Evolutionary conservation across 352 stramenopile species (phyloP).

Genomic region (Vaucheria bursata): DNA sequence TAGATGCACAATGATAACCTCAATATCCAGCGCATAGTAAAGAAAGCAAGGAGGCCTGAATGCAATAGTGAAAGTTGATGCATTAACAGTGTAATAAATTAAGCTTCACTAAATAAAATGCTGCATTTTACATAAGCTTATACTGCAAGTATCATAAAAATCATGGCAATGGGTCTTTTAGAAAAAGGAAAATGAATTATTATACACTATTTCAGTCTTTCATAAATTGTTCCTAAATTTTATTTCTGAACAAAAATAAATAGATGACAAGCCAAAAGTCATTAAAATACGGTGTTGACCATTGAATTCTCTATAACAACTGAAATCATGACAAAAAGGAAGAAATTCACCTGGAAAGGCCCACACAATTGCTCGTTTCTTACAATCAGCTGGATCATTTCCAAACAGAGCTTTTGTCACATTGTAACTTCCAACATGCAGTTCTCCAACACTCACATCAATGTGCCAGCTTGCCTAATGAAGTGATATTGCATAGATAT

Average conservation of each 20-base stretch:
- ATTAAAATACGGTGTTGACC: background rate
- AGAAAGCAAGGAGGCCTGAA: no score
- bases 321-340: background rate
- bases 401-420: constrained; percentile 5
- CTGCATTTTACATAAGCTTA: no score
- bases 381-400: background rate
- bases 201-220: background rate
- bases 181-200: background rate
- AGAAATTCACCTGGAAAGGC: background rate
- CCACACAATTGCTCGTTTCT: background rate
- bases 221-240: background rate
- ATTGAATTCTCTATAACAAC: background rate
- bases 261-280: background rate
- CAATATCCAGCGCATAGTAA: no score
- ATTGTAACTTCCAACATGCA: background rate
- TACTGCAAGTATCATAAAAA: no score
- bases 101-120: no score
- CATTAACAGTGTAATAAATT: no score
- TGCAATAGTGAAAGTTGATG: no score
- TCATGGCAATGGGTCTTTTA: background rate
- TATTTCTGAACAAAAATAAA: background rate
- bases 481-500: no score
- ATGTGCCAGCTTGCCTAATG: background rate
- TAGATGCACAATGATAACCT: no score
- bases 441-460: background rate